Evolutionary conservation across 108 stramenopile species (phyloP), one percentile per base, ranked within the genome.

Genomic region (Stephanodiscus triporus): DNA sequence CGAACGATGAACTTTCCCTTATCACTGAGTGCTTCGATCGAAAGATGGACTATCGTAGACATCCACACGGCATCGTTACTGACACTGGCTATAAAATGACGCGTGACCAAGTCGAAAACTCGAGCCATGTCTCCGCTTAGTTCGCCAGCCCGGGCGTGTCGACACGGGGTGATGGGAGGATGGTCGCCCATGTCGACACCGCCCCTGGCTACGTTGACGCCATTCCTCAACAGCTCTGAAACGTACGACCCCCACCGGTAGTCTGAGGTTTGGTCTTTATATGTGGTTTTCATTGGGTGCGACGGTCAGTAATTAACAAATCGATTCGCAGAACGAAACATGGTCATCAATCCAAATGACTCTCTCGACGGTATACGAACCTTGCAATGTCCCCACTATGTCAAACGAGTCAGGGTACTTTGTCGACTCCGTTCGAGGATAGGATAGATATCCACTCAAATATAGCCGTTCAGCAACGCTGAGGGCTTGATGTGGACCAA

Each of bases 151-250:
- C 71, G 58, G 27, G 86, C 87, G 6, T 90, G 68, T 26, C 88
- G 72, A 63, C 89, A 91, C 5, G 89, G 88, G n/a, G 90, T 92
- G 59, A 95, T 95, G 48, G 94, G 94, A 55, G 94, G 90, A 68
- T 91, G 94, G 64, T 95, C 94, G 6, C 94, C 94, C 89, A 92
- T 91, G 61, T 95, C 94, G 0, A 95, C 86, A 30, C 91, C 94
- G 45, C 94, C 91, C 49, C 87, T 94, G 30, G 57, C 69, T 34
- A 58, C 53, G 63, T 74, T 86, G 43, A 66, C 58, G 17, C 89
- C 91, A 17, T 67, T 63, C 23, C 64, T 54, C 22, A 95, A 55
- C 47, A 95, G 71, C 22, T 91, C 82, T 47, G 70, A 22, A 6
- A 95, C 94, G 72, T 91, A 91, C 20, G 63, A 36, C 4, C 94